Percentiles rank a stretch among this genome's conserved stretches.
Conservation (phyloP, 73 alveolate genomes). For the Stentor roeselii region DNA sequence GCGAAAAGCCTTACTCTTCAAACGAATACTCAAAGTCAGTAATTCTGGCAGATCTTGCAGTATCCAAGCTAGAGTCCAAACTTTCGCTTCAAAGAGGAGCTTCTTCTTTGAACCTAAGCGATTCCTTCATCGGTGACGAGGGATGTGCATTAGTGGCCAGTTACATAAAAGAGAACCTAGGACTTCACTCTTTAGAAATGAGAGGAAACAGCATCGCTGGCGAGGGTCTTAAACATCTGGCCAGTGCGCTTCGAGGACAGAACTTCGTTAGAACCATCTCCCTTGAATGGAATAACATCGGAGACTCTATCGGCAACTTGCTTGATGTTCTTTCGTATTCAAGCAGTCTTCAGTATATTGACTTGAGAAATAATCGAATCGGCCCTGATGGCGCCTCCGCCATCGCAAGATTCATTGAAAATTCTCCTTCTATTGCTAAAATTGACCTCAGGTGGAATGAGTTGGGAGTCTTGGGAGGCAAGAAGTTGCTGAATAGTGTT, state of each 20-base stretch:
- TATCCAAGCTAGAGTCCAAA: slow-evolving; percentile 26
- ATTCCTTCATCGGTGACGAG: slow-evolving; percentile 52
- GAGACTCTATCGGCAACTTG: slow-evolving; percentile 35
- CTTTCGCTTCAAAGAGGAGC: slow-evolving; percentile 33
- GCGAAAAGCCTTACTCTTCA: too few relatives aligned
- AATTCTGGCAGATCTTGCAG: slow-evolving; percentile 2
- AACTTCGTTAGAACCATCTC: slow-evolving; percentile 24
- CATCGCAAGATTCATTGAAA: slow-evolving; percentile 31
- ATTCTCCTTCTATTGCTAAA: slow-evolving; percentile 30
- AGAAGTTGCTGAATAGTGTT: slow-evolving; percentile 37
- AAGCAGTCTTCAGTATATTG: slow-evolving; percentile 29
- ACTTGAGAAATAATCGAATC: slow-evolving; percentile 47
- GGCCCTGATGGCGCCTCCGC: slow-evolving; percentile 44
- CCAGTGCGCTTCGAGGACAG: slow-evolving; percentile 28
- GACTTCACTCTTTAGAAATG: slow-evolving; percentile 35
- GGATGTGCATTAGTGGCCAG: slow-evolving; percentile 41
- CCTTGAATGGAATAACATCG: slow-evolving; percentile 52
- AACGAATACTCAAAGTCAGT: too few relatives aligned
- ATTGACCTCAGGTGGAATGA: slow-evolving; percentile 48
- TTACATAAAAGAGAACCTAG: slow-evolving; percentile 35
- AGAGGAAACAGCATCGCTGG: slow-evolving; percentile 55
- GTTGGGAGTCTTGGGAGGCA: slow-evolving; percentile 57
- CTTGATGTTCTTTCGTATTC: slow-evolving; percentile 38
- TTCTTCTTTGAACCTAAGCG: slow-evolving; percentile 31
- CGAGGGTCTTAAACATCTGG: slow-evolving; percentile 38